Base-by-base conservation (phyloP, 768 basidiomycete species). In the Suillus lakei region DNA sequence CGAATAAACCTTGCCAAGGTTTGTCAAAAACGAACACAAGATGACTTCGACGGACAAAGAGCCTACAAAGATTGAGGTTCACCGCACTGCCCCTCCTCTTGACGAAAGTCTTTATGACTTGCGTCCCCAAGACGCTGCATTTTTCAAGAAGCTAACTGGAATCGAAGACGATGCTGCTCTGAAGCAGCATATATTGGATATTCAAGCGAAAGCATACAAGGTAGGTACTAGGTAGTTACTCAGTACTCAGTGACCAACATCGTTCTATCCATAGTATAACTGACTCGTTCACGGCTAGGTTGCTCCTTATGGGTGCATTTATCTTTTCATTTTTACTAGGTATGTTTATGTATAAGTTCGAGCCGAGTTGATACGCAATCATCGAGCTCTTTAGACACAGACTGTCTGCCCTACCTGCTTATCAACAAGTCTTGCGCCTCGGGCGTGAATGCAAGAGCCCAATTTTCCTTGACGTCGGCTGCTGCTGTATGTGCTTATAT, bases 401-500 rank as follows among this genome's bases (percentile, higher is more conserved):
- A 21, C 5, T 43, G n/a, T 56, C 23, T 8, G 48, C 6, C 21
- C 6, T 36, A 32, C 26, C 60, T 18, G 67, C 51, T 9, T 73
- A 70, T 55, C 8, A 68, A 4, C 36, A 66, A 18, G 63, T 79
- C 23, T 70, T 80, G 26, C 67, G 72, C 43, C 65, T 82, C 2
- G 79, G 74, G 4, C 72, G 68, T 46, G 74, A 75, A 28, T 71
- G 77, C 38, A 21, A 64, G 13, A 72, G 68, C 15, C 73, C 80
- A 2, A 73, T 83, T 28, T 73, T 81, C 34, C 74, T 83, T 13
- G 82, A 82, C 51, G 69, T 82, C 3, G 81, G 78, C 2, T 81
- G 81, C 64, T 80, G 80, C 67, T 71, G 80, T 81, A 64, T 60
- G 75, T 65, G 53, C 41, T 41, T 10, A 32, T 8, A 43, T 16